Conservation (phyloP, 495 filamentous ascomycete genomes). For the Cladorrhinum samala region DNA sequence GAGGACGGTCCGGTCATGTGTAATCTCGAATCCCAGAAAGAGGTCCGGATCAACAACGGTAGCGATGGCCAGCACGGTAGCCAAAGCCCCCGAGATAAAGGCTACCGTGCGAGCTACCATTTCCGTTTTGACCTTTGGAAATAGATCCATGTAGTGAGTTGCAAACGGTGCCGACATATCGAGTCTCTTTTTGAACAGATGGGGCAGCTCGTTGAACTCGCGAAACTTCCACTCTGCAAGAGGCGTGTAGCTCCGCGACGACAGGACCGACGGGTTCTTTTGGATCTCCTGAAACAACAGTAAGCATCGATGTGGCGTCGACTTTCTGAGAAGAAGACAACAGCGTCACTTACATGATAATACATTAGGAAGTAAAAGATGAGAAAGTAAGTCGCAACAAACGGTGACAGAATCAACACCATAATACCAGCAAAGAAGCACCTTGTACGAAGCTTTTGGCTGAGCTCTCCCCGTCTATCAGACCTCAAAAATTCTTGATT, state of each 20-base stretch:
- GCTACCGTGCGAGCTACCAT: constrained; percentile 76
- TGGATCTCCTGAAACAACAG: constrained; percentile 66
- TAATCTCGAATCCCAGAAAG: constrained; percentile 88
- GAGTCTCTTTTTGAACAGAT: constrained; percentile 79
- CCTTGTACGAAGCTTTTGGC: constrained; percentile 63
- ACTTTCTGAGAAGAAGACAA: background rate
- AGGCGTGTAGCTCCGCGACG: constrained; percentile 82
- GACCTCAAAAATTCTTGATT: constrained; percentile 77
- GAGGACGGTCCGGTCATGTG: constrained; percentile 70
- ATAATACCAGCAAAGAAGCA: constrained; percentile 78
- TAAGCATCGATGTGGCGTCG: constrained; percentile 7
- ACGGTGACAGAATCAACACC: constrained; percentile 79
- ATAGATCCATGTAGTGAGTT: constrained; percentile 87
- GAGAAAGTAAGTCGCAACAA: constrained; percentile 74
- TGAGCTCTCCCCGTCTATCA: constrained; percentile 69
- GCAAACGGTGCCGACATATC: constrained; percentile 96
- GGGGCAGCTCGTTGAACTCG: constrained; percentile 94
- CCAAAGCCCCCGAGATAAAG: constrained; percentile 79
- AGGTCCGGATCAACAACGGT: constrained; percentile 83
- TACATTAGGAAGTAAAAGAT: constrained; percentile 88
- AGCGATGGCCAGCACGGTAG: constrained; percentile 72
- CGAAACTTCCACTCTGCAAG: constrained; percentile 97
- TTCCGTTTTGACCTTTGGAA: constrained; percentile 88
- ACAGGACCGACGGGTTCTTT: constrained; percentile 73
- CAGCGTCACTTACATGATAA: constrained; percentile 59